phyloP scores from a whole-genome alignment of 345 rosid genomes.

The Erodium maritimum region DNA sequence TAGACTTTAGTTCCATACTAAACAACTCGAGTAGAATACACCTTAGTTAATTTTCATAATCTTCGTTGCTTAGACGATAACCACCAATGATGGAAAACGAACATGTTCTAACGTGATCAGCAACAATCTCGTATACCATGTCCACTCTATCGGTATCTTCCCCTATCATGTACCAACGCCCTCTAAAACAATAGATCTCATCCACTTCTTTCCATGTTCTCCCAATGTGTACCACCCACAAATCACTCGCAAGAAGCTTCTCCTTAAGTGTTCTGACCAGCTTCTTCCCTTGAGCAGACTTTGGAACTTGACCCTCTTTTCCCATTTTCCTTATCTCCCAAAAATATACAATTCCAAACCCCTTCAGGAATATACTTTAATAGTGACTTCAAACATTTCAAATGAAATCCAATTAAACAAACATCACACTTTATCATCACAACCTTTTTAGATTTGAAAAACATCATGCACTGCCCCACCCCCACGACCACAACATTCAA shows the following conservation, averaged over 20 bases:
- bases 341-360: constrained; percentile 76
- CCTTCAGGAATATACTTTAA: constrained; percentile 70
- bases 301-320: constrained; percentile 31
- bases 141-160: no score
- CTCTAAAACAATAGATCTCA: constrained; percentile 62
- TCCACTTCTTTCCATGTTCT: constrained; percentile 69
- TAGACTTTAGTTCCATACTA: no score
- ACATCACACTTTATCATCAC: constrained; percentile 88
- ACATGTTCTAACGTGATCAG: no score
- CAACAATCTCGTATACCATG: constrained; percentile 77
- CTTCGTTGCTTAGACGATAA: no score
- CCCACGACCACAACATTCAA: constrained; percentile 62
- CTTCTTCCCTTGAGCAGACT: constrained; percentile 54
- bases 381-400: constrained; percentile 78
- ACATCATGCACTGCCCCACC: constrained; percentile 67
- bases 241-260: constrained; percentile 73
- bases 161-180: constrained; percentile 74
- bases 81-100: no score
- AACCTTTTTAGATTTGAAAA: constrained; percentile 44
- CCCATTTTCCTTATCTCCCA: constrained; percentile 57
- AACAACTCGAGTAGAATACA: no score
- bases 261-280: constrained; percentile 67
- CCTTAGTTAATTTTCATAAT: no score
- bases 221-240: constrained; percentile 76
- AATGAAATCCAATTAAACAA: constrained; percentile 84